Evolutionary conservation across 2,329 filamentous ascomycete species (phyloP).

Genomic region (Cladosporium phlei): DNA sequence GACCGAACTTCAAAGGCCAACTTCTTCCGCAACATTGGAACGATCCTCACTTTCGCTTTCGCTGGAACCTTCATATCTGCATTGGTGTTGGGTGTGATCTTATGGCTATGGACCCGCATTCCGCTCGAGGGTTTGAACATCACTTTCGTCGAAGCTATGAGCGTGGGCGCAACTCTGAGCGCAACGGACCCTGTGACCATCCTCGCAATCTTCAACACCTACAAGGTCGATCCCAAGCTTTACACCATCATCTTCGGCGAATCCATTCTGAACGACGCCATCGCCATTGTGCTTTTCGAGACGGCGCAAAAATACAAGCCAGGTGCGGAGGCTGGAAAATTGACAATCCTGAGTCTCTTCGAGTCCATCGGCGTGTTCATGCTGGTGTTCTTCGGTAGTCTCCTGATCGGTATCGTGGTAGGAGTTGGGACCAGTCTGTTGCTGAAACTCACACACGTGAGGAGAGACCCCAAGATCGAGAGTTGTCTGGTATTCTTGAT

Average conservation of each 20-base stretch:
- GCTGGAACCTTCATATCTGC: slow-evolving; percentile 96
- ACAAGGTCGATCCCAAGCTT: slow-evolving; percentile 97
- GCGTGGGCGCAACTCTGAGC: slow-evolving; percentile 90
- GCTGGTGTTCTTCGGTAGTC: slow-evolving; percentile 89
- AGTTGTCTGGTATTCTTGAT: slow-evolving; percentile 91
- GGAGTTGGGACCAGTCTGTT: slow-evolving; percentile 82
- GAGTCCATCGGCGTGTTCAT: slow-evolving; percentile 93
- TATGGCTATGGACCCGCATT: slow-evolving; percentile 84
- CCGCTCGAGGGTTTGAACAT: slow-evolving; percentile 81
- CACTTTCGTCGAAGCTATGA: slow-evolving; percentile 91
- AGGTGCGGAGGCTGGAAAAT: slow-evolving; percentile 61
- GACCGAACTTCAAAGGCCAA: slow-evolving; percentile 56
- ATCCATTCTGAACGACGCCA: slow-evolving; percentile 95
- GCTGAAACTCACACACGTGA: slow-evolving; percentile 90
- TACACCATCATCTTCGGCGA: slow-evolving; percentile 99
- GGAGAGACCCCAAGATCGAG: slow-evolving; percentile 92
- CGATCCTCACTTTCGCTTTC: slow-evolving; percentile 95
- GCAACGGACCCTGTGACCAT: slow-evolving; percentile 98
- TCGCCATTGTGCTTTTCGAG: slow-evolving; percentile 97
- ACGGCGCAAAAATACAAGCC: slow-evolving; percentile 90
- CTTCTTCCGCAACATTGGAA: slow-evolving; percentile 97
- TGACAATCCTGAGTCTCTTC: slow-evolving; percentile 77
- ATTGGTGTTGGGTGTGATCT: slow-evolving; percentile 81
- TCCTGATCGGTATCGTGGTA: slow-evolving; percentile 81
- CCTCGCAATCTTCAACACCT: slow-evolving; percentile 96